These are phyloP conservation scores for Balansia obtecta DNA, from an alignment of 2,329 filamentous ascomycete species.

Conservation along the genomic window DNA sequence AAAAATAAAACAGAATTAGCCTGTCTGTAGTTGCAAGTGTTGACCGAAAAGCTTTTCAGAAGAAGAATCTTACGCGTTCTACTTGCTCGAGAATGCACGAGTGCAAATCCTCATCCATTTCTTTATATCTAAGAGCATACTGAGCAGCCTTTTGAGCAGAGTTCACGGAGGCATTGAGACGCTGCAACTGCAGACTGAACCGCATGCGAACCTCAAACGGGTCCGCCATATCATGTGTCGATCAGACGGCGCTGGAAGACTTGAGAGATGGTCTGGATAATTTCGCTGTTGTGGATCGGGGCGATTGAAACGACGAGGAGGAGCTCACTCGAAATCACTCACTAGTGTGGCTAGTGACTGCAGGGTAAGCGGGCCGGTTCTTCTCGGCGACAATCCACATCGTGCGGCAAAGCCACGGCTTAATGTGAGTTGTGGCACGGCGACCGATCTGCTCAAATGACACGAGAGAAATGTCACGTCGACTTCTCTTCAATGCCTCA, in stretches of 20 bases:
- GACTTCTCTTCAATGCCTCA: neutral
- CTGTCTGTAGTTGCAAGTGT: neutral
- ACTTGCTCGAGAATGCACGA: conserved; percentile 95
- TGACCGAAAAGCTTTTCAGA: neutral
- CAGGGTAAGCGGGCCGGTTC: neutral
- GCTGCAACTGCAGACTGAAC: conserved; percentile 81
- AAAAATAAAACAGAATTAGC: neutral
- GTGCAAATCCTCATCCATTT: conserved; percentile 94
- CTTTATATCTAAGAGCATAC: conserved; percentile 86
- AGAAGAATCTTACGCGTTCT: conserved; percentile 49
- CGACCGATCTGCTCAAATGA: neutral
- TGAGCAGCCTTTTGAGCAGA: conserved; percentile 86
- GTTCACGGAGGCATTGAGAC: conserved; percentile 80
- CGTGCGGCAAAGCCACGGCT: neutral
- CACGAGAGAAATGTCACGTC: neutral
- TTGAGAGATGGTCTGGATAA: neutral
- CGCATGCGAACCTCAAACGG: conserved; percentile 98
- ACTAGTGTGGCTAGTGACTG: neutral
- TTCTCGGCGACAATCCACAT: neutral
- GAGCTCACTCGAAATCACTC: too few species aligned
- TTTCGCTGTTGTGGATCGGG: neutral
- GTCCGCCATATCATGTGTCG: conserved; percentile 42
- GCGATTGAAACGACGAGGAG: too few species aligned
- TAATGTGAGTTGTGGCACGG: neutral
- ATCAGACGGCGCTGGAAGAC: neutral